Base-by-base conservation (phyloP, 441 rosid genomes). In the Sinapis alba region DNA sequence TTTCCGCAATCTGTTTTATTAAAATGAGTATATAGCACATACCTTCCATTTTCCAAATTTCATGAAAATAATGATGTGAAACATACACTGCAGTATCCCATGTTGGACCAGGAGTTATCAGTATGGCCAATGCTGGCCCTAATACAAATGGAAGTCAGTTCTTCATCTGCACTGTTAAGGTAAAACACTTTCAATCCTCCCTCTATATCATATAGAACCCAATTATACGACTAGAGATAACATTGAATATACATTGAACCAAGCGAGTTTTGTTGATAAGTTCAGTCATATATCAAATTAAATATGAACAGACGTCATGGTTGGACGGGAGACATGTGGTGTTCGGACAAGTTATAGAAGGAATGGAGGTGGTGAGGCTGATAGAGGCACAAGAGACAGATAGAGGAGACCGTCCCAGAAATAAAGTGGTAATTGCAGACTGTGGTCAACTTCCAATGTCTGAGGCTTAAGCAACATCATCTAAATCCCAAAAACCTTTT, bases 121-220 rank as follows among this genome's bases (percentile, higher is more conserved):
- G 99, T 73, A 96, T 96, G 99, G 99, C 98, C 60, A 96, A 96
- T 86, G 98, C 98, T 65, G 98, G 99, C 53, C 98, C 99, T 28
- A 93, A 96, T 81, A 96, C 99, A 62, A 96, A 96, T 56, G 98
- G 99, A 43, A 96, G 99, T 77, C 98, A 96, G 75, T 92, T 94
- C 79, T 96, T 96, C 77, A 90, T 96, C 76, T 93, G 98, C 87
- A 96, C 98, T 26, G 97, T 93, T 68, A 88, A 86, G 97, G 99
- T 93, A 84, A 59, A 71, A 5, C 23, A 5, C 23, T 18, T 56
- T 0, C 32, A 36, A 20, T 15, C 30, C 13, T 30, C 19, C 45
- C 16, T 66, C 1, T 36, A 3, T 36, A 10, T 11, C 43, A 36
- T 32, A 60, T 28, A 60, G 11, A 61, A 30, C 0, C 26, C 43